Evolutionary conservation across 2,329 filamentous ascomycete genomes (phyloP).

Genomic region (Verruconis gallopava): DNA sequence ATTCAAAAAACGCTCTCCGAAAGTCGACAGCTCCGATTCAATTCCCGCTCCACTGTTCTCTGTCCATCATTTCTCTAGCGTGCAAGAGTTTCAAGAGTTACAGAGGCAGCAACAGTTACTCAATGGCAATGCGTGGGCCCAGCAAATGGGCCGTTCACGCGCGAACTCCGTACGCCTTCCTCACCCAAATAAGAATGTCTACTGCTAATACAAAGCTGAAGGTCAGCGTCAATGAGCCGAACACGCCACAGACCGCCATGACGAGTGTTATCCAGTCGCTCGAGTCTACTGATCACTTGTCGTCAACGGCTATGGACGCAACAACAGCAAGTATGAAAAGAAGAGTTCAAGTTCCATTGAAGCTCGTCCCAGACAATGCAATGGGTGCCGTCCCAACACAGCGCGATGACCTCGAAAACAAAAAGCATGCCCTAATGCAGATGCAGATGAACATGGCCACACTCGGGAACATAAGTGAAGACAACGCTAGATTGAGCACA

Average conservation of each 20-base stretch:
- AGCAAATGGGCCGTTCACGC: background rate
- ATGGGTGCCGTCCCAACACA: conserved; percentile 1
- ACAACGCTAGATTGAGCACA: background rate
- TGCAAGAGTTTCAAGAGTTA: conserved; percentile 8
- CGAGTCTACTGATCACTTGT: background rate
- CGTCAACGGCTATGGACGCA: background rate
- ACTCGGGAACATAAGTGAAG: background rate
- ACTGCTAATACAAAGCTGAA: too few relatives aligned
- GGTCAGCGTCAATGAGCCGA: background rate
- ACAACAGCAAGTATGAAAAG: conserved; percentile 3
- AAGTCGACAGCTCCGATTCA: background rate
- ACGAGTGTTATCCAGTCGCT: conserved; percentile 1
- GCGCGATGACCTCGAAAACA: conserved; percentile 2
- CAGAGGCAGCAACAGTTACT: conserved; percentile 5
- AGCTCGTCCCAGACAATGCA: conserved; percentile 6
- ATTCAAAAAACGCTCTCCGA: conserved; percentile 5
- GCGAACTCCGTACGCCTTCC: background rate
- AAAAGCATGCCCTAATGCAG: background rate
- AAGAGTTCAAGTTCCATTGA: background rate
- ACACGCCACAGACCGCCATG: conserved; percentile 1
- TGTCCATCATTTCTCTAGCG: conserved; percentile 3
- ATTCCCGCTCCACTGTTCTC: background rate
- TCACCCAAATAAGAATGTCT: background rate
- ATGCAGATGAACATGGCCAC: background rate
- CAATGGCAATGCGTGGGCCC: conserved; percentile 3